Evolutionary conservation across 2,329 filamentous ascomycete genomes (phyloP), one percentile per base, ranked within the genome.

Genomic region (Neopestalotiopsis rosae): DNA sequence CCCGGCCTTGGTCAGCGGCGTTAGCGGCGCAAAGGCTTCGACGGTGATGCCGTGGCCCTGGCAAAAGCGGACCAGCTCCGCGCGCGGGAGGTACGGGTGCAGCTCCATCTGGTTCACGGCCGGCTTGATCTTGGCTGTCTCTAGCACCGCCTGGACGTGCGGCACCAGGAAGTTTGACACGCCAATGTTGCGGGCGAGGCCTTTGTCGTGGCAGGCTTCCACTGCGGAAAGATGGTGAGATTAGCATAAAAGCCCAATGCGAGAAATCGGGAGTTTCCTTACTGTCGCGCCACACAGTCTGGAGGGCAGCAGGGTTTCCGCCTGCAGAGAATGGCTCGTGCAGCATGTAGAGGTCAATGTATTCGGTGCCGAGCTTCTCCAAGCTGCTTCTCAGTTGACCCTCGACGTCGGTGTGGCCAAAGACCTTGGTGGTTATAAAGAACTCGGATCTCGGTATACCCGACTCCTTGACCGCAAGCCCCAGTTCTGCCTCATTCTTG

Each of bases 41-140:
- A 86, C 77, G 7, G 86, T 84, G 68, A 92, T 91, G 61, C 81
- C 79, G 72, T 91, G 80, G 74, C 86, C 77, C 71, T 82, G 82
- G 76, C 85, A 85, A 77, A 87, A 92, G 13, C 82, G 79, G 1
- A 67, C 57, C 20, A 91, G 81, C 69, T 86, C 82, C 5, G 83
- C 84, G 74, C 91, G 90, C 78, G 91, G 90, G 59, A 91, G 82
- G 75, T 93, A 92, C 0, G 92, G 92, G 78, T 95, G 91, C 74
- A 88, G 89, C 81, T 95, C 92, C 74, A 94, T 91, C 83, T 95
- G 92, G 81, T 95, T 94, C 70, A 92, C 88, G 5, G 87, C 89
- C 1, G 93, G 92, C 1, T 82, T 76, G 69, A 91, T 78, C 73
- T 86, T 87, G 65, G 89, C 89, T 2, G 88, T 88, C 75, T 86